Evolutionary conservation across 768 basidiomycete species (phyloP).

Genomic region (Boletus bicolor): DNA sequence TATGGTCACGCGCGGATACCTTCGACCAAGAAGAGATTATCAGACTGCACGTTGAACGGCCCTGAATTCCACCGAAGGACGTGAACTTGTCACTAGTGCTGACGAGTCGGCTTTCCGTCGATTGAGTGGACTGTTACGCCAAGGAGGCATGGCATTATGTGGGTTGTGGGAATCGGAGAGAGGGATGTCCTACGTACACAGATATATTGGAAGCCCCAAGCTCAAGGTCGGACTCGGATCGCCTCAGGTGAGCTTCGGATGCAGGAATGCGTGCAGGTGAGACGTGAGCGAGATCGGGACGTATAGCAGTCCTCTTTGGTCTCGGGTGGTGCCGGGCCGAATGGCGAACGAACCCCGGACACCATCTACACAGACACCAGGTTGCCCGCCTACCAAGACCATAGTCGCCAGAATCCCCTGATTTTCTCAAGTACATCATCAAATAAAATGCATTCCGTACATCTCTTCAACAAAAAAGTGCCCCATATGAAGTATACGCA

Average conservation of each 20-base stretch:
- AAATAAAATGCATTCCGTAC: neutral
- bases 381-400: neutral
- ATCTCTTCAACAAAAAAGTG: conserved; percentile 3
- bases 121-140: conserved; percentile 1
- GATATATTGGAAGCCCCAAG: neutral
- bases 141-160: neutral
- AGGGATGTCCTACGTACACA: conserved; percentile 11
- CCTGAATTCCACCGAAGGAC: conserved; percentile 12
- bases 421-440: neutral
- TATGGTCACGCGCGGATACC: neutral
- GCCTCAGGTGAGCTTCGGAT: conserved; percentile 24
- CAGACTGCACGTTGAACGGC: neutral
- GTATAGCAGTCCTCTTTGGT: neutral
- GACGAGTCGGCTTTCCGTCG: conserved; percentile 9
- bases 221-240: conserved; percentile 2
- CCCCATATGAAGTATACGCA: neutral
- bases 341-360: conserved; percentile 22
- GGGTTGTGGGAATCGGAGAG: conserved; percentile 9
- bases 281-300: conserved; percentile 2
- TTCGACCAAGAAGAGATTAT: neutral
- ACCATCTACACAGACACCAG: neutral
- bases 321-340: conserved; percentile 1
- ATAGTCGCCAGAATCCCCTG: neutral
- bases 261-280: conserved; percentile 10
- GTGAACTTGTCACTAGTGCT: neutral